phyloP scores from a whole-genome alignment of 495 filamentous ascomycete species.

The Neurospora sp. region DNA sequence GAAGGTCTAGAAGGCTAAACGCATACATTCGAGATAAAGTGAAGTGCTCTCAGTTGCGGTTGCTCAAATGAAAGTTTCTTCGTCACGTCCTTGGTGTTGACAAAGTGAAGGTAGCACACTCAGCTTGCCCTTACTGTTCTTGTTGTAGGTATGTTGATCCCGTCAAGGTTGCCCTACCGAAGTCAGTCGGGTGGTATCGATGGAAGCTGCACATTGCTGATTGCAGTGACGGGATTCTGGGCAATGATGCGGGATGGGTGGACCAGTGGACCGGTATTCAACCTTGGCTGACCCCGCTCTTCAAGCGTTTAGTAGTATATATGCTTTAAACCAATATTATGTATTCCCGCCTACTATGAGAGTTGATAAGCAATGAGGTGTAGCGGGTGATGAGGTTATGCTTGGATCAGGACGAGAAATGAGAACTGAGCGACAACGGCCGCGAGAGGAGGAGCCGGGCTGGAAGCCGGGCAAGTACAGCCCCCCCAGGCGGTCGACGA shows the following conservation, averaged over 20 bases:
- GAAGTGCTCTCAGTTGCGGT: not conserved
- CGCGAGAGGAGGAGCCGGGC: not conserved
- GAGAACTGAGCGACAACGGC: not conserved
- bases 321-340: not conserved
- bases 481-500: not conserved
- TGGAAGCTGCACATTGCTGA: not conserved
- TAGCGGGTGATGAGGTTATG: not conserved
- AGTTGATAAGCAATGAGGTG: not conserved
- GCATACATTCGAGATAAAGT: not conserved
- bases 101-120: not conserved
- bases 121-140: not conserved
- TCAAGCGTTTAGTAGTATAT: not conserved
- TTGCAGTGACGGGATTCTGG: not conserved
- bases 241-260: not conserved
- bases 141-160: not conserved
- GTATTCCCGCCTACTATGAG: not conserved
- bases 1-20: not conserved
- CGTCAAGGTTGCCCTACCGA: not conserved
- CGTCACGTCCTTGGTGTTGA: not conserved
- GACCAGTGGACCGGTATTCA: not conserved
- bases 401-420: not conserved
- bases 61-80: not conserved
- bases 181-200: too few relatives aligned
- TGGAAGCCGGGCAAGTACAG: not conserved
- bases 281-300: not conserved